phyloP scores from a whole-genome alignment of 805 yeast genomes.

The Nakazawaea wickerhamii region DNA sequence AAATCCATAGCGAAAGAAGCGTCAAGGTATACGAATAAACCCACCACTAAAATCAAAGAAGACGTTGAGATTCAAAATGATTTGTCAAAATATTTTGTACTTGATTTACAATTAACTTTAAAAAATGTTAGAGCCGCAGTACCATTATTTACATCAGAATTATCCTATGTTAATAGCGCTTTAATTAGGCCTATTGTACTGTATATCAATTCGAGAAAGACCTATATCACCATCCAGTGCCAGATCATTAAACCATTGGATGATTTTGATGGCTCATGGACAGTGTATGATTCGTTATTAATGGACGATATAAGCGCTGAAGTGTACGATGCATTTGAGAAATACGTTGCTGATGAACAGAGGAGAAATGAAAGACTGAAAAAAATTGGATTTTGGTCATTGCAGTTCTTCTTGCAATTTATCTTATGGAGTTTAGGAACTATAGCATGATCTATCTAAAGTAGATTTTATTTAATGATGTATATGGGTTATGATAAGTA shows the following conservation, averaged over 20 bases:
- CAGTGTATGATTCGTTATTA: slow-evolving; percentile 80
- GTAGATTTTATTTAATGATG: slow-evolving; percentile 6
- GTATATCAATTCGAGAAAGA: slow-evolving; percentile 84
- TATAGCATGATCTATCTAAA: slow-evolving; percentile 33
- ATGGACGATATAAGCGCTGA: slow-evolving; percentile 90
- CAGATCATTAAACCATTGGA: slow-evolving; percentile 69
- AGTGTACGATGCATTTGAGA: slow-evolving; percentile 85
- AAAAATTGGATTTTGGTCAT: slow-evolving; percentile 89
- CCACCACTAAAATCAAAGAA: slow-evolving; percentile 15
- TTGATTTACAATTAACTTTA: slow-evolving; percentile 74
- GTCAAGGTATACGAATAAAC: slow-evolving; percentile 28
- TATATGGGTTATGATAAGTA: too few relatives aligned
- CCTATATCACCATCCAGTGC: slow-evolving; percentile 84
- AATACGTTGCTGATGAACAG: slow-evolving; percentile 85
- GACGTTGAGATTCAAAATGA: slow-evolving; percentile 26
- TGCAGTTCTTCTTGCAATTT: slow-evolving; percentile 78
- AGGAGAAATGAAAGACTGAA: slow-evolving; percentile 63
- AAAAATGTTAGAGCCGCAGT: slow-evolving; percentile 86
- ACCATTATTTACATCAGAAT: slow-evolving; percentile 80
- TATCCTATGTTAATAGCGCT: slow-evolving; percentile 90
- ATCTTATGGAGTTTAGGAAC: slow-evolving; percentile 80
- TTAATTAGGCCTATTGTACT: slow-evolving; percentile 92
- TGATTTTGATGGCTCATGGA: slow-evolving; percentile 97
- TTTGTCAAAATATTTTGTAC: slow-evolving; percentile 54
- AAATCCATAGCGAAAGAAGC: slow-evolving; percentile 46